A percentile compares a stretch with the other conserved stretches of the same genome.
These are phyloP conservation scores for Starmerella cellae DNA, from an alignment of 805 yeast species.

Conservation along the genomic window DNA sequence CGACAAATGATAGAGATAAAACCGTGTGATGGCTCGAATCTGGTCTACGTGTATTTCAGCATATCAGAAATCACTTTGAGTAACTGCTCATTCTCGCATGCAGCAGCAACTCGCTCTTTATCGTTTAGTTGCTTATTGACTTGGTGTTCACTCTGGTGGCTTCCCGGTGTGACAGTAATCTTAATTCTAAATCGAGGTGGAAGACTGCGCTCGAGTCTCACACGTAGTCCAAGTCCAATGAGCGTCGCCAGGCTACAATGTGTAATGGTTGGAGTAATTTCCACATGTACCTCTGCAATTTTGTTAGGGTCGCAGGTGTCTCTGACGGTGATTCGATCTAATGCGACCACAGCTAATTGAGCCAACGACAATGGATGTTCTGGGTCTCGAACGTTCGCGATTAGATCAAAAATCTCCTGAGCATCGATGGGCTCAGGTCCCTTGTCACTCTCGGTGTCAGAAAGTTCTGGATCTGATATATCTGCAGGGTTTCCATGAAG, in stretches of 20 bases:
- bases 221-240: slow-evolving; percentile 89
- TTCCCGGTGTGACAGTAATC: slow-evolving; percentile 72
- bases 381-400: slow-evolving; percentile 83
- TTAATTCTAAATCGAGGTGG: slow-evolving; percentile 74
- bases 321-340: slow-evolving; percentile 60
- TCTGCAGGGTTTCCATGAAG: slow-evolving; percentile 8
- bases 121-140: slow-evolving; percentile 95
- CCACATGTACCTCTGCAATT: slow-evolving; percentile 63
- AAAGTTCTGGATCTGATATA: slow-evolving; percentile 19
- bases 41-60: slow-evolving; percentile 34
- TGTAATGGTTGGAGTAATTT: slow-evolving; percentile 93
- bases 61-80: slow-evolving; percentile 81
- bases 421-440: slow-evolving; percentile 56
- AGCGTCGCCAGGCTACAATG: slow-evolving; percentile 94
- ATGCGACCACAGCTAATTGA: slow-evolving; percentile 82
- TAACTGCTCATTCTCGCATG: slow-evolving; percentile 91
- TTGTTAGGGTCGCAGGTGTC: slow-evolving; percentile 41
- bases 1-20: no score
- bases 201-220: slow-evolving; percentile 74
- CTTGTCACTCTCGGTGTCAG: slow-evolving; percentile 19
- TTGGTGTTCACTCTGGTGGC: slow-evolving; percentile 91
- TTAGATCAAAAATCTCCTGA: slow-evolving; percentile 80
- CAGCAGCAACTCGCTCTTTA: slow-evolving; percentile 96
- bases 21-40: no score
- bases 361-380: slow-evolving; percentile 94